Base-by-base conservation (phyloP, 768 basidiomycete genomes). In the Basidioascus undulatus region DNA sequence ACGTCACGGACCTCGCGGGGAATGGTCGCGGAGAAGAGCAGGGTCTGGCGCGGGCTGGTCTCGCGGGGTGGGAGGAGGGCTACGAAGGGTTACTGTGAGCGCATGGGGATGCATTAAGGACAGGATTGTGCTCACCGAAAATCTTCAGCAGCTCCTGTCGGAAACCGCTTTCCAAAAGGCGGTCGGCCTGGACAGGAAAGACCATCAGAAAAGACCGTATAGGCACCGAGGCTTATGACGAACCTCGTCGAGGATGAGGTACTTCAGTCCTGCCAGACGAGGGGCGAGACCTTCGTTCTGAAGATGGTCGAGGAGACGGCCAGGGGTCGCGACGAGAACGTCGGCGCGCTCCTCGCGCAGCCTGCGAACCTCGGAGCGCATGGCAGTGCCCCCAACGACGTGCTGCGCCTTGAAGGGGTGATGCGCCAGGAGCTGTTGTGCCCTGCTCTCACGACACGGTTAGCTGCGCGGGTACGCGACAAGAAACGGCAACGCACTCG, bases 351-450 rank as follows among this genome's bases (percentile, higher is more conserved):
- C 19, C 27, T 32, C 24, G 6, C 63, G 43, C 11, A 59, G 61
- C 57, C 55, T 41, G 39, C 46, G 49, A n/a, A 50, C 40, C 40
- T 61, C 58, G 24, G 42, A 45, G 27, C 49, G 44, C 43, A 59
- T 53, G 45, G 66, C 70, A 9, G 65, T 68, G 2, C 72, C 72
- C 12, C 72, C 72, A 8, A 73, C 70, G 18, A 65, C 65, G 26
- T 60, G 57, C 35, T 63, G 60, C 3, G 66, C 66, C n/a, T 53
- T 56, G 44, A 64, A 63, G 15, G 49, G 55, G 40, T 64, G 65
- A 24, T 61, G 58, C 28, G 42, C 43, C 16, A 70, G 45, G 6
- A 71, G 56, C 7, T 50, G 51, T n/a, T 60, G 42, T 1, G 53
- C 53, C 13, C 47, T 43, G 23, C 37, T 40, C 30, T 44, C 21